Conservation (phyloP, 1,284 basidiomycete genomes). For the Heliocybe sulcata region DNA sequence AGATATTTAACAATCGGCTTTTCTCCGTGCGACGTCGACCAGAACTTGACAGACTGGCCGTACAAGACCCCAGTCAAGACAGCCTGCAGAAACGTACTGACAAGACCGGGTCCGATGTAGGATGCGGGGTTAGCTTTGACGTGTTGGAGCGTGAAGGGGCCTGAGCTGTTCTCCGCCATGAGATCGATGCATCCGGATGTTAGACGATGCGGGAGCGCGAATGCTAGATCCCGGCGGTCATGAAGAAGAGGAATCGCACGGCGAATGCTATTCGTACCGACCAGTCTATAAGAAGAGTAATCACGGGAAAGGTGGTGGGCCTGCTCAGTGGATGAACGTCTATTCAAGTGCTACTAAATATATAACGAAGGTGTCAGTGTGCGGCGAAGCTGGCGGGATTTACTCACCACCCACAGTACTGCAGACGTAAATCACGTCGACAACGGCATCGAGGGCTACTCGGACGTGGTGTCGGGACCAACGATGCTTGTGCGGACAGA, state of each 20-base stretch:
- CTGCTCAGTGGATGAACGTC: background rate
- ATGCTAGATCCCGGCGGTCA: background rate
- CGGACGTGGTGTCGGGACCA: no score
- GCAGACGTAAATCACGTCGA: no score
- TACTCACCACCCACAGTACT: no score
- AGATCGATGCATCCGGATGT: background rate
- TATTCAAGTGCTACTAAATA: background rate
- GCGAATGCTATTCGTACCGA: background rate
- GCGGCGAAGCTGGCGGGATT: no score
- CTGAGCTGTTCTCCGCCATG: background rate
- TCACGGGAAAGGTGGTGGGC: background rate
- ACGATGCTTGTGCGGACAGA: no score
- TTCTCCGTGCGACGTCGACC: constrained; percentile 17
- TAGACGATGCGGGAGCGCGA: background rate
- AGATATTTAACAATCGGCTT: constrained; percentile 12
- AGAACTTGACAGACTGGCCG: constrained; percentile 22
- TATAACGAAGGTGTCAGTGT: background rate
- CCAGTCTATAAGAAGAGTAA: background rate
- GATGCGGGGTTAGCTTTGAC: constrained; percentile 12
- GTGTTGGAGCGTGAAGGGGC: background rate
- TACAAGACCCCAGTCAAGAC: constrained; percentile 20
- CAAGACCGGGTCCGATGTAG: constrained; percentile 20
- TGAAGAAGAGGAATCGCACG: background rate
- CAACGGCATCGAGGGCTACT: no score
- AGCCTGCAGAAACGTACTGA: constrained; percentile 17